Conservation (phyloP, 176 grass and related monocot genomes). For the Aegilops tauschii region DNA sequence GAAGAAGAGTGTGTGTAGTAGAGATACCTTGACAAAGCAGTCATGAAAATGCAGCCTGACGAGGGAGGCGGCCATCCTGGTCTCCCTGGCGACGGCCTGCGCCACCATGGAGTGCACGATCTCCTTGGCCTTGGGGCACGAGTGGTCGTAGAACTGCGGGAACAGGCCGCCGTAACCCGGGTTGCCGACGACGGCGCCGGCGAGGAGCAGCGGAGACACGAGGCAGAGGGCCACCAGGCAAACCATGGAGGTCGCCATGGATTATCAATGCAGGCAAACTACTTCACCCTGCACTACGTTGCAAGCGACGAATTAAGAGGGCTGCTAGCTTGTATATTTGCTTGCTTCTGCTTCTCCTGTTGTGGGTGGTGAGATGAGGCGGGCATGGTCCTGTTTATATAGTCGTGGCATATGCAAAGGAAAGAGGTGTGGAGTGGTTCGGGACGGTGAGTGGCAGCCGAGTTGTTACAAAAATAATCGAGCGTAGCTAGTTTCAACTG, state of each 20-base stretch:
- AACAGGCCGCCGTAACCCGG: neutral
- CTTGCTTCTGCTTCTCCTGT: conserved; percentile 5
- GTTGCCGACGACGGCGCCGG: conserved; percentile 1
- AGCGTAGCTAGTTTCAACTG: too few species aligned
- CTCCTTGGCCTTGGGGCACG: conserved; percentile 52
- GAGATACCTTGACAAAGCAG: conserved; percentile 54
- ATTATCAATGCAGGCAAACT: neutral
- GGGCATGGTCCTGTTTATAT: conserved; percentile 34
- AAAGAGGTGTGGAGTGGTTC: conserved; percentile 19
- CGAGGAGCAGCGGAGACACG: conserved; percentile 38
- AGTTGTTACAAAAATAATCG: too few species aligned
- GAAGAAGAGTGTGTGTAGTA: neutral
- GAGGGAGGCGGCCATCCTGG: neutral
- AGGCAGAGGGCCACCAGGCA: conserved; percentile 42
- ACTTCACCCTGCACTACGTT: neutral
- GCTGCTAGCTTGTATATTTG: neutral
- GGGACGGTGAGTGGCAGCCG: neutral
- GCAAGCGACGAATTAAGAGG: neutral
- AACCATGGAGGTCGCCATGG: conserved; percentile 31
- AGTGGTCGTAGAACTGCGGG: neutral
- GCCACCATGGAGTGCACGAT: conserved; percentile 65
- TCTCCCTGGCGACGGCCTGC: conserved; percentile 44
- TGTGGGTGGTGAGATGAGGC: conserved; percentile 21
- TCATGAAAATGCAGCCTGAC: conserved; percentile 16
- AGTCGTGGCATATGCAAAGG: neutral